Percentiles rank a stretch among this genome's conserved stretches.
These are phyloP conservation scores for Microdochium trichocladiopsis DNA, from an alignment of 2,329 filamentous ascomycete genomes.

Conservation along the genomic window DNA sequence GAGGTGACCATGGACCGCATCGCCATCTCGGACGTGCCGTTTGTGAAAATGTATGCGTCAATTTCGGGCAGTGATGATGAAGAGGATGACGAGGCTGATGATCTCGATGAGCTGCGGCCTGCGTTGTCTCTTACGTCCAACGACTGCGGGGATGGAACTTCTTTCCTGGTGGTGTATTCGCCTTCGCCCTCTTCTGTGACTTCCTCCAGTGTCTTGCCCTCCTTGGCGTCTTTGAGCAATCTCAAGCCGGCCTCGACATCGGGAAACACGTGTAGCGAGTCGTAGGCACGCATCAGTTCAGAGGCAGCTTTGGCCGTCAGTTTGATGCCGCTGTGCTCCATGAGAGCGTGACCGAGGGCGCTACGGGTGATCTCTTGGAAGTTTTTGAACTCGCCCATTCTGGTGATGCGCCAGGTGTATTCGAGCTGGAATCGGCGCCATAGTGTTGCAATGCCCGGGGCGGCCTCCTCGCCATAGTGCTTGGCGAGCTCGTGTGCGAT, in stretches of 20 bases:
- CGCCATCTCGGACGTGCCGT: conserved; percentile 60
- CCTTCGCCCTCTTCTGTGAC: background rate
- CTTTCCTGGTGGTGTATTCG: conserved; percentile 5
- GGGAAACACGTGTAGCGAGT: conserved; percentile 55
- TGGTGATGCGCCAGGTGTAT: conserved; percentile 70
- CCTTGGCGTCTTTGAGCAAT: conserved; percentile 28
- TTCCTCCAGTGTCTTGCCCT: conserved; percentile 1
- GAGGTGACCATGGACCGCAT: conserved; percentile 50
- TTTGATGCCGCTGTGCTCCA: conserved; percentile 39
- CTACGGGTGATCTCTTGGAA: conserved; percentile 58
- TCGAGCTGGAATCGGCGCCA: conserved; percentile 69
- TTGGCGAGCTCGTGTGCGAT: conserved; percentile 52
- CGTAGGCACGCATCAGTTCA: conserved; percentile 55
- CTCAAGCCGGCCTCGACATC: conserved; percentile 52
- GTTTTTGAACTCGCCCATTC: conserved; percentile 60
- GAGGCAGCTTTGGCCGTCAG: conserved; percentile 36
- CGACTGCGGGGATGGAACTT: background rate
- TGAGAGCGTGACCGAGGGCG: conserved; percentile 56
- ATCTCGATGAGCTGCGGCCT: background rate
- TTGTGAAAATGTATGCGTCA: conserved; percentile 60
- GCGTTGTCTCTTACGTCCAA: background rate
- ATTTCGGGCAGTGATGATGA: conserved; percentile 18
- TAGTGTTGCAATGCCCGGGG: conserved; percentile 46
- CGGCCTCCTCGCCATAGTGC: conserved; percentile 50
- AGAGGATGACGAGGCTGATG: background rate